Evolutionary conservation across 306 rosid species (phyloP), one percentile per base, ranked within the genome.

Genomic region (Vicia sativa): DNA sequence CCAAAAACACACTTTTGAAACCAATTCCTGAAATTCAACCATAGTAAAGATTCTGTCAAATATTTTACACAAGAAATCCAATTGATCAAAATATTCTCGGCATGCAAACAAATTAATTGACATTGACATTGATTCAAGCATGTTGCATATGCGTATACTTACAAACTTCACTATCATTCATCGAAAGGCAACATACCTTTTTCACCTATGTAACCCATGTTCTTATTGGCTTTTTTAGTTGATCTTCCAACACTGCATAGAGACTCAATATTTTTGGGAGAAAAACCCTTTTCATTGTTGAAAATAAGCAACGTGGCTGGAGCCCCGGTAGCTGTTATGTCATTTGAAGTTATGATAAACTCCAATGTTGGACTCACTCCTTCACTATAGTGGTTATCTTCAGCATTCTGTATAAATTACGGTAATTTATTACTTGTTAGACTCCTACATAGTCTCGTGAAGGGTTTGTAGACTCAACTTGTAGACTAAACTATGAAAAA

Each of bases 1-100:
- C 74, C 56, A 91, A 75, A 74, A 91, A 91, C 5, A 91, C 97
- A 79, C 96, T 88, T 79, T 91, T 88, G n/a, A n/a, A n/a, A n/a
- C n/a, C n/a, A n/a, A n/a, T n/a, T n/a, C n/a, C n/a, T n/a, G n/a
- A n/a, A n/a, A 44, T 71, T 70, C 16, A 15, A 67, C 7, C 66
- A 70, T 28, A 55, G 87, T 59, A 50, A 11, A 41, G 63, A 31
- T 57, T 46, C 37, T 43, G 45, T 76, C 53, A 71, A 52, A 41
- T 43, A 43, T 43, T 43, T 43, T 75, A 7, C 8, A 46, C 13
- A 16, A 46, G 35, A 58, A 59, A 39, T 39, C 25, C 18, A 45
- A 10, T 63, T 53, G 25, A 26, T 23, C 12, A 12, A 45, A 42
- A 14, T 28, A 15, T 5, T 12, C 23, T 46, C 19, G 57, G 9